These are phyloP conservation scores for Neospermospora avenae DNA, from an alignment of 2,329 filamentous ascomycete species.

Conservation along the genomic window DNA sequence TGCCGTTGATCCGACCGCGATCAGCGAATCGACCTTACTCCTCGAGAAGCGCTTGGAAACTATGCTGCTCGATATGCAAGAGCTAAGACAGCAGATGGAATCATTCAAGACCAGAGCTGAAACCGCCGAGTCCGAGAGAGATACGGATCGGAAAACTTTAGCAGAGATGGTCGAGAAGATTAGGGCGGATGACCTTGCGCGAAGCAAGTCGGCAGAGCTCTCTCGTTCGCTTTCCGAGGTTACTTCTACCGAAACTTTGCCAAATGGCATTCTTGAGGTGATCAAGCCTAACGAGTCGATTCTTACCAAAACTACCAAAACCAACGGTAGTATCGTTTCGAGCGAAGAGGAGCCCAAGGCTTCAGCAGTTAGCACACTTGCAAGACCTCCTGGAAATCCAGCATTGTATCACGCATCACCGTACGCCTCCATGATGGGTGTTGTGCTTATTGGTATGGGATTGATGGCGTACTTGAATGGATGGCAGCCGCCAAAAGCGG, in stretches of 20 bases:
- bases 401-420: slow-evolving; percentile 59
- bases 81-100: slow-evolving; percentile 43
- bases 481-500: slow-evolving; percentile 54
- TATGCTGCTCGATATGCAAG: slow-evolving; percentile 32
- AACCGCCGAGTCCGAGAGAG: slow-evolving; percentile 73
- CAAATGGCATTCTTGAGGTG: slow-evolving; percentile 16
- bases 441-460: slow-evolving; percentile 77
- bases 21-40: slow-evolving; percentile 66
- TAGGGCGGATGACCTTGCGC: slow-evolving; percentile 58
- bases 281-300: slow-evolving; percentile 13
- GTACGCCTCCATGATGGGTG: slow-evolving; percentile 78
- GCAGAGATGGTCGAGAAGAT: slow-evolving; percentile 87
- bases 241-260: background rate
- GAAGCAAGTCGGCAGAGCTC: slow-evolving; percentile 25
- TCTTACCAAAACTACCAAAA: slow-evolving; percentile 16
- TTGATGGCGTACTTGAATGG: slow-evolving; percentile 85
- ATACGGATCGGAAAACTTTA: slow-evolving; percentile 68
- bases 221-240: slow-evolving; percentile 15
- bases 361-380: slow-evolving; percentile 33
- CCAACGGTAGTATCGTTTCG: slow-evolving; percentile 21
- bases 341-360: slow-evolving; percentile 17
- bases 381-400: slow-evolving; percentile 41
- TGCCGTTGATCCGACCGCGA: slow-evolving; percentile 71
- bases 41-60: slow-evolving; percentile 30
- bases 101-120: slow-evolving; percentile 75